phyloP scores from a whole-genome alignment of 352 stramenopile genomes.

The Phytophthora litchii region DNA sequence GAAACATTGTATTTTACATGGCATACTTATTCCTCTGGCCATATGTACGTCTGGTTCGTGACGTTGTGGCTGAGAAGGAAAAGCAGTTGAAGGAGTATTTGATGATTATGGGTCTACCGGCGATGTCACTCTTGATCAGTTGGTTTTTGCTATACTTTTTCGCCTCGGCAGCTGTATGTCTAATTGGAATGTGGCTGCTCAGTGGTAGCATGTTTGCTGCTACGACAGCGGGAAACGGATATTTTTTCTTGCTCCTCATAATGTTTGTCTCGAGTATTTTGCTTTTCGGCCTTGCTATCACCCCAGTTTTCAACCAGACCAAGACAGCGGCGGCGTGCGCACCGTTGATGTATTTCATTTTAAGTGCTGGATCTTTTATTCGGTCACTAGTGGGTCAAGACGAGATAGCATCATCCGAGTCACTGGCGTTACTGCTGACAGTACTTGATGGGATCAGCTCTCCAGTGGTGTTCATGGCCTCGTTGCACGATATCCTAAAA shows the following conservation, averaged over 20 bases:
- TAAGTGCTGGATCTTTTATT: slow-evolving; percentile 61
- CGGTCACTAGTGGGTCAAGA: slow-evolving; percentile 60
- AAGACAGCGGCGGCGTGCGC: slow-evolving; percentile 70
- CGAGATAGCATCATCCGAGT: slow-evolving; percentile 40
- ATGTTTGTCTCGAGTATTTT: slow-evolving; percentile 70
- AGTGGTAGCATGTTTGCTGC: slow-evolving; percentile 66
- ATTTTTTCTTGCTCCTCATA: slow-evolving; percentile 70
- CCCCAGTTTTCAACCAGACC: slow-evolving; percentile 71
- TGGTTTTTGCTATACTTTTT: slow-evolving; percentile 87
- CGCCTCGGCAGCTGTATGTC: slow-evolving; percentile 50
- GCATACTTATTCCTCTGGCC: slow-evolving; percentile 88
- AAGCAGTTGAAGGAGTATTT: slow-evolving; percentile 89
- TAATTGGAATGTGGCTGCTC: slow-evolving; percentile 65
- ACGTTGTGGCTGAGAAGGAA: slow-evolving; percentile 92
- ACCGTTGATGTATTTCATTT: slow-evolving; percentile 69
- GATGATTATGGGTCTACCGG: slow-evolving; percentile 87
- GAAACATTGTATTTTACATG: slow-evolving; percentile 75
- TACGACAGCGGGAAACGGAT: slow-evolving; percentile 37
- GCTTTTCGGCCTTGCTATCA: slow-evolving; percentile 73
- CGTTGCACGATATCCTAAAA: slow-evolving; percentile 54
- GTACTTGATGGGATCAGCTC: slow-evolving; percentile 65
- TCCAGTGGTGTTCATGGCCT: slow-evolving; percentile 73
- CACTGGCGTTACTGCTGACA: slow-evolving; percentile 35
- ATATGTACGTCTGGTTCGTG: slow-evolving; percentile 82
- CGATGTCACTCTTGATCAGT: slow-evolving; percentile 73